Evolutionary conservation across 225 moss, liverwort and hornwort species (phyloP), one percentile per base, ranked within the genome.

Genomic region (Marchantia paleacea): DNA sequence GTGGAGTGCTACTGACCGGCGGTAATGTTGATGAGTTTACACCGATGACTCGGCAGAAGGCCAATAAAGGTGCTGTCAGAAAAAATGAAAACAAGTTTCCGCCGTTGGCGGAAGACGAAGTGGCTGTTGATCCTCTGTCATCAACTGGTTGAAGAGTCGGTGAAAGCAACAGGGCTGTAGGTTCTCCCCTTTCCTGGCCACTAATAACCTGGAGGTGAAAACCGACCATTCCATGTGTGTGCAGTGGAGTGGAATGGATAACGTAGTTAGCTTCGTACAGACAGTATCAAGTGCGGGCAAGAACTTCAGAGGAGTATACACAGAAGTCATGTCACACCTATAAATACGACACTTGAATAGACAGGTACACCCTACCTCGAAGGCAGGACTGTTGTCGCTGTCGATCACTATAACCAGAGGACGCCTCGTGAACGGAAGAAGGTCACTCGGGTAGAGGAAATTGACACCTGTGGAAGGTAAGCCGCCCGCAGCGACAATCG

Each of bases 31-130:
- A 86, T 84, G 80, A 83, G 61, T 89, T 79, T 25, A 85, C 84
- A 52, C 92, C 91, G 78, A 90, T 88, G 53, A 94, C 84, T 63
- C 93, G 91, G 82, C 92, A 95, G 81, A 99, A 94, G 65, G 97
- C 95, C 75, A 91, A 95, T 30, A 95, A 82, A 30, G 97, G 97
- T 52, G 95, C 97, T 71, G 97, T 94, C 51, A 99, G 81, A 73
- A 99, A 99, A 80, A 94, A 91, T 11, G 97, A 94, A 81, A 99
- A 95, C 84, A 99, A 67, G 81, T 91, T 99, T 84, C 97, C 97
- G 75, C 90, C 84, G 81, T 85, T 85, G 31, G 78, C 83, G 20
- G 86, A 89, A 14, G 89, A 90, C 62, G 92, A 89, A 53, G 90
- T 75, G 39, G 89, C 88, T 50, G 88, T 80, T 62, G 85, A 79